Percentiles rank a stretch among this genome's conserved stretches.
These are phyloP conservation scores for Fereydounia khargensis DNA, from an alignment of 1,284 basidiomycete genomes.

Conservation along the genomic window DNA sequence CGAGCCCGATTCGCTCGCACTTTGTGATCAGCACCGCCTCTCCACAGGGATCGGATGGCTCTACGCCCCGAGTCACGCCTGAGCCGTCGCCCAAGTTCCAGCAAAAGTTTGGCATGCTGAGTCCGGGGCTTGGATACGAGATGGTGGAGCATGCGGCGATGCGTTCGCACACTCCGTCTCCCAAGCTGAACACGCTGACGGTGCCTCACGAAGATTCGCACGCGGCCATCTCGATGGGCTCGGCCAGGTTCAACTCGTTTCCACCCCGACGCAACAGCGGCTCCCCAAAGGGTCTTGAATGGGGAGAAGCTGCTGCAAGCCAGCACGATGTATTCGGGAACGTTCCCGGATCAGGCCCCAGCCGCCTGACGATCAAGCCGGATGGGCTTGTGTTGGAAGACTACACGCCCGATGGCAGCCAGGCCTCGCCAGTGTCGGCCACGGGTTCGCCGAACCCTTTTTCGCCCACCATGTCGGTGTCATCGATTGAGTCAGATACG, in stretches of 20 bases:
- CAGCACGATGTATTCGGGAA: neutral
- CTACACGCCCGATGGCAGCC: conserved; percentile 36
- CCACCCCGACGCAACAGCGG: conserved; percentile 26
- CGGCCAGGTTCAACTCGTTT: conserved; percentile 36
- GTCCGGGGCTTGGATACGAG: conserved; percentile 36
- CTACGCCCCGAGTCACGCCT: conserved; percentile 24
- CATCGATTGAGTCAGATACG: conserved; percentile 41
- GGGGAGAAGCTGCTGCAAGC: too few species aligned
- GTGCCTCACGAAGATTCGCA: conserved; percentile 16
- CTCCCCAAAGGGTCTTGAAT: conserved; percentile 9
- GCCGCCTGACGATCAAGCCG: conserved; percentile 6
- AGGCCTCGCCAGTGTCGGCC: conserved; percentile 39
- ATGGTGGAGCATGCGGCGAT: conserved; percentile 37
- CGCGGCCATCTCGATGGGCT: conserved; percentile 2
- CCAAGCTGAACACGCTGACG: conserved; percentile 17
- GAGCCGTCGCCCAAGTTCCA: conserved; percentile 27
- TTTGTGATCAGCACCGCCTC: conserved; percentile 31
- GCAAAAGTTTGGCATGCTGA: conserved; percentile 43
- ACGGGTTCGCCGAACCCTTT: conserved; percentile 39
- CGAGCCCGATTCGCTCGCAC: conserved; percentile 16
- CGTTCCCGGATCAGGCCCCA: neutral
- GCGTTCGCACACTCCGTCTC: conserved; percentile 14
- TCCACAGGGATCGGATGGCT: conserved; percentile 20
- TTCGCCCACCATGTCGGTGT: conserved; percentile 34
- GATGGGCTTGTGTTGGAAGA: conserved; percentile 33